phyloP scores from a whole-genome alignment of 192 early-diverging fungal genomes.

The Rhizophagus sp. region DNA sequence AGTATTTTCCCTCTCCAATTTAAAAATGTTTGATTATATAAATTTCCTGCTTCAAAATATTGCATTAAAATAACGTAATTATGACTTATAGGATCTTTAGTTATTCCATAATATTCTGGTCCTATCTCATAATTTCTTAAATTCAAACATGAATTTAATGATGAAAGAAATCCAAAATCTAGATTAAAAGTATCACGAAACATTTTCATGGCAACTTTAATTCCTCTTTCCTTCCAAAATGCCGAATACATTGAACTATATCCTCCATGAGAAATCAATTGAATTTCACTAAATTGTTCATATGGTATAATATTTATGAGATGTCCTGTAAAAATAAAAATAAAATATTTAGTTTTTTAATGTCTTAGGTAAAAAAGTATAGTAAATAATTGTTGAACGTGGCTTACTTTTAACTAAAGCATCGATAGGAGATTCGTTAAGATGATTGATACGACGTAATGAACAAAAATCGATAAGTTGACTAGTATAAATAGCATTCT shows the following conservation, averaged over 20 bases:
- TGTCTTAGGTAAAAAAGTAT: too few relatives aligned
- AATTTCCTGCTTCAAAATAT: not conserved
- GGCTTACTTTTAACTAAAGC: not conserved
- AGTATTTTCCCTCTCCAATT: constrained; percentile 3
- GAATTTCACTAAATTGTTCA: constrained; percentile 8
- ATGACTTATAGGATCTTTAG: not conserved
- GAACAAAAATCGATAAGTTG: not conserved
- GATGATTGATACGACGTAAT: not conserved
- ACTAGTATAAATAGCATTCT: not conserved
- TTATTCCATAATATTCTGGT: not conserved
- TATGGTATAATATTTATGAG: not conserved
- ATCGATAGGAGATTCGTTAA: not conserved
- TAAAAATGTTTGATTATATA: constrained; percentile 4
- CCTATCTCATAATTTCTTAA: not conserved
- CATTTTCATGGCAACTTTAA: not conserved
- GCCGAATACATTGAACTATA: constrained; percentile 10
- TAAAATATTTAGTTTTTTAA: not conserved
- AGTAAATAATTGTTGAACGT: too few relatives aligned
- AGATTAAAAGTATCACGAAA: not conserved
- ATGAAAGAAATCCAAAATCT: not conserved
- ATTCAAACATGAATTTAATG: not conserved
- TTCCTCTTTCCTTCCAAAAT: not conserved
- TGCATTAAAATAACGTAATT: not conserved
- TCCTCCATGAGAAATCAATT: not conserved
- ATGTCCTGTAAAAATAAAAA: not conserved